These are phyloP conservation scores for Golubevia pallescens DNA, from an alignment of 1,284 basidiomycete species.

Conservation along the genomic window DNA sequence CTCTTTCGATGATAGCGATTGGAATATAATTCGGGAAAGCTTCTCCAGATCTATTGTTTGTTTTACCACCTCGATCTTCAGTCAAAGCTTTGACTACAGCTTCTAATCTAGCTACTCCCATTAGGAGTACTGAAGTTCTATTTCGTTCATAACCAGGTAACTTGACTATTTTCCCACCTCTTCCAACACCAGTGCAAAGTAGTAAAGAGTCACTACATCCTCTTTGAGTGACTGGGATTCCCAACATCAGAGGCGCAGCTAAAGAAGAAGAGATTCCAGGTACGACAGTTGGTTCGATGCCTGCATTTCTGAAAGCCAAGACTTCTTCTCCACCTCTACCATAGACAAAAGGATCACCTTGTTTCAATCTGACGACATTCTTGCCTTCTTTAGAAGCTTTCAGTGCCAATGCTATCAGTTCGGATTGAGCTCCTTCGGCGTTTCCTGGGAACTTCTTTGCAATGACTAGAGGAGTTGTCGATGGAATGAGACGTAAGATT, in stretches of 20 bases:
- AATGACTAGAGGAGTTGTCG: conserved; percentile 72
- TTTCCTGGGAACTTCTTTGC: conserved; percentile 98
- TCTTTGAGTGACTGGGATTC: conserved; percentile 92
- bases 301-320: conserved; percentile 82
- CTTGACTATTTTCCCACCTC: conserved; percentile 81
- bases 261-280: conserved; percentile 88
- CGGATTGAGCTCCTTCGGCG: conserved; percentile 88
- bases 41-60: conserved; percentile 65
- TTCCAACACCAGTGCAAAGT: conserved; percentile 90
- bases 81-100: conserved; percentile 75
- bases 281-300: conserved; percentile 81
- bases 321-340: conserved; percentile 94
- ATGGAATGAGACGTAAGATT: conserved; percentile 85
- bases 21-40: conserved; percentile 80
- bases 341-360: conserved; percentile 94
- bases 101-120: conserved; percentile 87
- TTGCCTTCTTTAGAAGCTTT: conserved; percentile 79
- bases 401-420: conserved; percentile 89
- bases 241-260: conserved; percentile 84
- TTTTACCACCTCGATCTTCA: neutral
- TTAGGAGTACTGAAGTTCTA: conserved; percentile 82
- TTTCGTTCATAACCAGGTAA: conserved; percentile 84
- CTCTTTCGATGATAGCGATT: conserved; percentile 90
- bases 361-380: conserved; percentile 89
- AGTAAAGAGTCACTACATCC: conserved; percentile 87